Conservation (phyloP, 208 protist genomes). For the Novymonas esmeraldas region DNA sequence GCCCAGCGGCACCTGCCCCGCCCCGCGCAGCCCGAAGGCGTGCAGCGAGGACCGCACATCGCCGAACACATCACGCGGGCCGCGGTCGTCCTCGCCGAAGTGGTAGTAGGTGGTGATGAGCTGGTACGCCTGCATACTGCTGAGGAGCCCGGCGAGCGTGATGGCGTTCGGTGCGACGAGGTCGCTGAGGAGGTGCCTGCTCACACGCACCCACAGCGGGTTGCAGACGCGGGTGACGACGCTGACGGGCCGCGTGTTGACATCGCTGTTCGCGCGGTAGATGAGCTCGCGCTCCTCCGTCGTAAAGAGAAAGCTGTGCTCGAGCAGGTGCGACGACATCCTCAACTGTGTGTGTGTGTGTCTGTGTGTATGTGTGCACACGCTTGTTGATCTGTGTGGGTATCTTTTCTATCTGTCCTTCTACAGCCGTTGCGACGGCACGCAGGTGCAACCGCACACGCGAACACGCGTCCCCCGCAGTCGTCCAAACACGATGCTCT, state of each 20-base stretch:
- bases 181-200: constrained; percentile 59
- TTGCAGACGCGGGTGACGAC: constrained; percentile 76
- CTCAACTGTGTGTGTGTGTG: neutral
- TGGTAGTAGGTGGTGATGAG: constrained; percentile 79
- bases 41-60: constrained; percentile 41
- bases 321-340: constrained; percentile 60
- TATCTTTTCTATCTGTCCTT: neutral
- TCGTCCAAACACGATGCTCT: too few relatives aligned
- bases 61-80: constrained; percentile 10
- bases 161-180: constrained; percentile 92
- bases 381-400: neutral
- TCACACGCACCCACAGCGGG: constrained; percentile 71
- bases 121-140: constrained; percentile 86
- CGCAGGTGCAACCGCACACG: neutral
- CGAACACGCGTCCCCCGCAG: too few relatives aligned
- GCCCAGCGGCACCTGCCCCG: constrained; percentile 36
- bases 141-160: constrained; percentile 80
- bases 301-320: constrained; percentile 86
- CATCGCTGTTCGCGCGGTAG: constrained; percentile 61
- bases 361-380: neutral
- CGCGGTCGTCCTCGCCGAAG: constrained; percentile 14
- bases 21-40: constrained; percentile 47
- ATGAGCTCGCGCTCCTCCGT: constrained; percentile 72
- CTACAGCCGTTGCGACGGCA: neutral
- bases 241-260: constrained; percentile 75